Evolutionary conservation across 139 green algal genomes (phyloP).

Genomic region (Coelastrella sp.): DNA sequence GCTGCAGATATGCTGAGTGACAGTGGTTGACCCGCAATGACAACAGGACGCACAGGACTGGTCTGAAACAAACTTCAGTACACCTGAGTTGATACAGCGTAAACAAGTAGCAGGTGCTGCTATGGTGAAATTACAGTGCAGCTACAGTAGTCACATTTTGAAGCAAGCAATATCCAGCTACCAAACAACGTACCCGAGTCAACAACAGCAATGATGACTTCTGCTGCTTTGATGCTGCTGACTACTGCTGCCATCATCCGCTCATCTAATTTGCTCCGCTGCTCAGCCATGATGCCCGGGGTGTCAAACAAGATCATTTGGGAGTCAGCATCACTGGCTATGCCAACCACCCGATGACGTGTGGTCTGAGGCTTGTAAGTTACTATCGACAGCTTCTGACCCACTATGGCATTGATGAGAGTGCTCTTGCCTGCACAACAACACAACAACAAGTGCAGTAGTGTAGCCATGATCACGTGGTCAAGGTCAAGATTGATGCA

Average conservation of each 20-base stretch:
- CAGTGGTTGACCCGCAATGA: too few relatives aligned
- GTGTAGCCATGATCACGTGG: too few relatives aligned
- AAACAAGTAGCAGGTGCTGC: too few relatives aligned
- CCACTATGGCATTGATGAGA: conserved; percentile 94
- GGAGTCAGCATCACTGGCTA: conserved; percentile 71
- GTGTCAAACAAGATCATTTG: conserved; percentile 93
- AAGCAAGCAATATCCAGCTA: too few relatives aligned
- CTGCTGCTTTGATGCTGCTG: conserved; percentile 78
- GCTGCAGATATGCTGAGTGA: too few relatives aligned
- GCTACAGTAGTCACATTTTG: too few relatives aligned
- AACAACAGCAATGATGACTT: conserved; percentile 88
- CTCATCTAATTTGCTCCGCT: conserved; percentile 89
- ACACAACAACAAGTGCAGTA: too few relatives aligned
- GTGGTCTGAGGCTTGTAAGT: conserved; percentile 96
- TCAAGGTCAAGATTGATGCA: too few relatives aligned
- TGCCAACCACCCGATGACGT: conserved; percentile 92
- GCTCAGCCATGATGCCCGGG: conserved; percentile 50
- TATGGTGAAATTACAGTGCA: too few relatives aligned
- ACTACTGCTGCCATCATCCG: conserved; percentile 93
- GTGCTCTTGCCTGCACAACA: conserved; percentile 94
- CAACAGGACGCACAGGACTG: too few relatives aligned
- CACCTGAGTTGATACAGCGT: too few relatives aligned
- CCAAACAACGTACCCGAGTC: conserved; percentile 69
- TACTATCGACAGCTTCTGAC: conserved; percentile 95
- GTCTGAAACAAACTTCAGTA: too few relatives aligned